phyloP scores from a whole-genome alignment of 768 basidiomycete species.

The Pulveroboletus frians region DNA sequence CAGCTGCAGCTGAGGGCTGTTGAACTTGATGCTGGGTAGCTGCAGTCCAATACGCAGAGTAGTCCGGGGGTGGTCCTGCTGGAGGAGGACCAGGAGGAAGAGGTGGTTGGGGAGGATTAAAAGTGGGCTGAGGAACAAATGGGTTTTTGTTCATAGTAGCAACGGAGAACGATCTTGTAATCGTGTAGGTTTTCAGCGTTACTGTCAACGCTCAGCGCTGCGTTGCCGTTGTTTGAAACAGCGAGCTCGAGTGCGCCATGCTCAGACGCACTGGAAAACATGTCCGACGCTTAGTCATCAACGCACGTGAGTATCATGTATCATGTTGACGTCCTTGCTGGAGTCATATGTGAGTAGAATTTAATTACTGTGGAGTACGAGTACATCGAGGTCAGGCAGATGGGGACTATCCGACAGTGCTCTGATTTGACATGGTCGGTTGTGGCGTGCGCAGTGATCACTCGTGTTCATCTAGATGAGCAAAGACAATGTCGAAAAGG shows the following conservation, averaged over 20 bases:
- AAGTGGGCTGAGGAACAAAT: constrained; percentile 64
- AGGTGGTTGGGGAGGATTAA: constrained; percentile 68
- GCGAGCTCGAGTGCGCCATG: constrained; percentile 12
- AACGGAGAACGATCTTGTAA: constrained; percentile 5
- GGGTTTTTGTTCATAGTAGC: constrained; percentile 80
- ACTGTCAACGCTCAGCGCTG: constrained; percentile 7
- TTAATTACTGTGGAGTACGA: too few relatives aligned
- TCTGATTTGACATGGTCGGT: too few relatives aligned
- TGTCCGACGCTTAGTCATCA: constrained; percentile 25
- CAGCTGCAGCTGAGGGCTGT: constrained; percentile 30
- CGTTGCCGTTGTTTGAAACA: constrained; percentile 22
- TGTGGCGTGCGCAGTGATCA: too few relatives aligned
- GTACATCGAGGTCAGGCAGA: too few relatives aligned
- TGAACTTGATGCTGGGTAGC: constrained; percentile 43
- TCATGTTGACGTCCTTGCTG: too few relatives aligned
- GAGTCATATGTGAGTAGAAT: too few relatives aligned
- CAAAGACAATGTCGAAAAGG: too few relatives aligned
- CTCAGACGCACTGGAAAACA: constrained; percentile 8
- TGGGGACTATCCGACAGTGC: too few relatives aligned
- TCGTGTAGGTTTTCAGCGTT: constrained; percentile 7
- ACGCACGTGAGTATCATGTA: neutral
- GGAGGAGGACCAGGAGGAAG: constrained; percentile 78
- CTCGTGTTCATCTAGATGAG: too few relatives aligned
- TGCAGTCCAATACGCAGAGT: constrained; percentile 72
- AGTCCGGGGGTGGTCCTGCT: constrained; percentile 67